Percentiles rank a stretch among this genome's conserved stretches.
Conservation (phyloP, 78 protist genomes). For the Ministeria vibrans region DNA sequence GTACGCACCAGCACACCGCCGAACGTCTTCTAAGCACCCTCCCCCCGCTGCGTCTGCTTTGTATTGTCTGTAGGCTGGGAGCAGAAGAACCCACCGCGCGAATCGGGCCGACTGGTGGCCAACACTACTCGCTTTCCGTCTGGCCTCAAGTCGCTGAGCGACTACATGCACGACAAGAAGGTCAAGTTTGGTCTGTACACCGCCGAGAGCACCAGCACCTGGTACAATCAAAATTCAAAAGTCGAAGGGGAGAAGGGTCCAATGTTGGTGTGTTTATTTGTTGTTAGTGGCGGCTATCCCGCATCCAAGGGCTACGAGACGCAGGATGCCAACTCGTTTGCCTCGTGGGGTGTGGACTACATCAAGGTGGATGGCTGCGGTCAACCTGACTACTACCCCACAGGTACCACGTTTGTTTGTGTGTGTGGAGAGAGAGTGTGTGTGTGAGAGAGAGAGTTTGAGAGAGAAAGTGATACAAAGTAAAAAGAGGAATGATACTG, state of each 20-base stretch:
- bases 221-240: too few species aligned
- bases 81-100: not conserved
- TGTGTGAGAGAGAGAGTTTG: not conserved
- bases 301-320: slow-evolving; percentile 45
- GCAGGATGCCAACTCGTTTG: slow-evolving; percentile 56
- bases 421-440: not conserved
- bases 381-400: not conserved
- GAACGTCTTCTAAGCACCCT: not conserved
- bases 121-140: slow-evolving; percentile 36
- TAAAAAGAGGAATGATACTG: too few species aligned
- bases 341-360: slow-evolving; percentile 59
- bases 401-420: not conserved
- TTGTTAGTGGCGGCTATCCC: slow-evolving; percentile 48
- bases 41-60: not conserved
- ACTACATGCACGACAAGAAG: slow-evolving; percentile 22
- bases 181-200: slow-evolving; percentile 72
- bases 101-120: not conserved
- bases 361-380: slow-evolving; percentile 63
- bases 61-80: slow-evolving; percentile 8
- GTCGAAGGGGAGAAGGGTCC: not conserved
- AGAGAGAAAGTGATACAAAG: not conserved
- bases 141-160: slow-evolving; percentile 30
- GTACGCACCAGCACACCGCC: not conserved
- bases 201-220: not conserved
- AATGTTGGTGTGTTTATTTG: not conserved